Evolutionary conservation across 768 basidiomycete genomes (phyloP).

Genomic region (Goffeauzyma gilvescens): DNA sequence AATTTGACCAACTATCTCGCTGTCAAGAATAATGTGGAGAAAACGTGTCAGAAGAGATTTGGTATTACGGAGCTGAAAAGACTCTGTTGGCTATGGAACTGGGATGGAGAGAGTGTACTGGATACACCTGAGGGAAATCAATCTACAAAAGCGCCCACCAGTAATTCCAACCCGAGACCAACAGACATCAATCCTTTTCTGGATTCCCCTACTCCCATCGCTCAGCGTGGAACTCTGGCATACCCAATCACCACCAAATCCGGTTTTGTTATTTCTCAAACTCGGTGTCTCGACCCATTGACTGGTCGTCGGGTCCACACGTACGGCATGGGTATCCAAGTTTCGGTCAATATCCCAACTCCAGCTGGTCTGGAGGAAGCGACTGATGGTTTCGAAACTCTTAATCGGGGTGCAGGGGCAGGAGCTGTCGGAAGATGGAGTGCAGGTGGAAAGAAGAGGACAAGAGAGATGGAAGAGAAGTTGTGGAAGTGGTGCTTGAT

Average conservation of each 20-base stretch:
- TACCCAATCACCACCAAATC: background rate
- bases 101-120: slow-evolving; percentile 18
- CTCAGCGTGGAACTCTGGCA: slow-evolving; percentile 7
- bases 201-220: slow-evolving; percentile 3
- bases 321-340: slow-evolving; percentile 26
- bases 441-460: slow-evolving; percentile 19
- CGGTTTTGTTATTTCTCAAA: slow-evolving; percentile 22
- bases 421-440: slow-evolving; percentile 29
- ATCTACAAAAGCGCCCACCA: no score
- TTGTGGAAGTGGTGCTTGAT: slow-evolving; percentile 26
- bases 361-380: no score
- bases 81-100: slow-evolving; percentile 29
- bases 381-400: no score
- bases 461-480: slow-evolving; percentile 16
- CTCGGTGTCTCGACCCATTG: slow-evolving; percentile 21
- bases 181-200: background rate
- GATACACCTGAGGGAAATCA: slow-evolving; percentile 10
- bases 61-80: slow-evolving; percentile 21
- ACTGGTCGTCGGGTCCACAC: slow-evolving; percentile 21
- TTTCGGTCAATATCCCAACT: no score
- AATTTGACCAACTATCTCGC: slow-evolving; percentile 23
- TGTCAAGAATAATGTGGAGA: slow-evolving; percentile 24
- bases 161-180: background rate
- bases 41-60: slow-evolving; percentile 22
- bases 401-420: slow-evolving; percentile 26